phyloP scores from a whole-genome alignment of 805 yeast species.

The Yamadazyma olivae region DNA sequence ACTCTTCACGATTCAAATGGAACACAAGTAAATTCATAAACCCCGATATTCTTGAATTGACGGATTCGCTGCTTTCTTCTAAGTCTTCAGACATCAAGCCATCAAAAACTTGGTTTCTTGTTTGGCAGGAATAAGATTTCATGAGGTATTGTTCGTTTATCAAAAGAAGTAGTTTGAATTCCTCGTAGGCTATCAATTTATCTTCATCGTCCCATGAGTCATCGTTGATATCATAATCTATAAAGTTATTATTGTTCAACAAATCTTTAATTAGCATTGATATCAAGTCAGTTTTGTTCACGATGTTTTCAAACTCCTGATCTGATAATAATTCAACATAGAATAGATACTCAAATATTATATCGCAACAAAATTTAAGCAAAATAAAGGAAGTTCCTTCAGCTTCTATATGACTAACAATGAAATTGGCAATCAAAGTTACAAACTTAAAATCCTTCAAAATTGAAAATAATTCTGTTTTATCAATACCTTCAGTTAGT shows the following conservation, averaged over 20 bases:
- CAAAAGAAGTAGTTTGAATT: constrained; percentile 67
- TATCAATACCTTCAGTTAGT: constrained; percentile 11
- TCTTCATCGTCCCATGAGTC: constrained; percentile 47
- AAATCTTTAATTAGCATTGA: constrained; percentile 27
- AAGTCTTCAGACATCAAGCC: constrained; percentile 45
- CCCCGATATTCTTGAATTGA: constrained; percentile 48
- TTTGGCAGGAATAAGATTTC: constrained; percentile 33
- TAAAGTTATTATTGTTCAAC: constrained; percentile 29
- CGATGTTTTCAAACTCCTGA: constrained; percentile 28
- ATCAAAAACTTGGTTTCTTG: constrained; percentile 52
- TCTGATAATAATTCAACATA: constrained; percentile 32
- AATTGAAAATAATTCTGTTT: constrained; percentile 16
- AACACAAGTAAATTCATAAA: constrained; percentile 57
- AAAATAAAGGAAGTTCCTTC: constrained; percentile 27
- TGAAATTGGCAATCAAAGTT: constrained; percentile 26
- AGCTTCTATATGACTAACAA: constrained; percentile 21
- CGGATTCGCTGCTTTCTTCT: constrained; percentile 17
- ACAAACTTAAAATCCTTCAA: constrained; percentile 25
- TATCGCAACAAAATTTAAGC: constrained; percentile 37
- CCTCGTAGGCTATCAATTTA: constrained; percentile 53
- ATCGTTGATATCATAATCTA: constrained; percentile 29
- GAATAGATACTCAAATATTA: constrained; percentile 39
- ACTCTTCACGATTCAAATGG: constrained; percentile 73
- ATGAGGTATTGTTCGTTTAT: constrained; percentile 89
- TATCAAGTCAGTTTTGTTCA: constrained; percentile 24